Percentiles rank a stretch among this genome's conserved stretches.
phyloP scores from a whole-genome alignment of 805 yeast genomes.

The Wickerhamomyces canadensis region DNA sequence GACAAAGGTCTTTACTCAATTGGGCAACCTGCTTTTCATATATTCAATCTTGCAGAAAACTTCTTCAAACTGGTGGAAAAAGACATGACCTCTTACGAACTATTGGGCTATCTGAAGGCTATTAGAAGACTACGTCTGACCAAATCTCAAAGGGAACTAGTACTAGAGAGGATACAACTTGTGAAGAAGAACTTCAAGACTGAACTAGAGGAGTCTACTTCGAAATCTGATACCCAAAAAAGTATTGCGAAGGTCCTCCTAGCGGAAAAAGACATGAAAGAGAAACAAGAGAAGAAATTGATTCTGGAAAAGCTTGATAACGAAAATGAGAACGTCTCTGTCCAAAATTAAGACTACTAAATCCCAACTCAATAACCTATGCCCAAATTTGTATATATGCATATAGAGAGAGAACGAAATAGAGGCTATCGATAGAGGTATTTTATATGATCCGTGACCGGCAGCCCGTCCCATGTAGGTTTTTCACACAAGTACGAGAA shows the following conservation, averaged over 20 bases:
- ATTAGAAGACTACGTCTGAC: conserved; percentile 19
- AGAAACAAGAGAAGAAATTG: conserved; percentile 15
- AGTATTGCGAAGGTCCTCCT: conserved; percentile 9
- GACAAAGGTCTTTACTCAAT: conserved; percentile 17
- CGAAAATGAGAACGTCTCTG: too few relatives aligned
- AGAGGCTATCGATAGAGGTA: too few relatives aligned
- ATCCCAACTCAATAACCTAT: too few relatives aligned
- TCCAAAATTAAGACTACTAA: too few relatives aligned
- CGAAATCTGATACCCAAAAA: conserved; percentile 4
- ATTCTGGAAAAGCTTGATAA: conserved; percentile 6
- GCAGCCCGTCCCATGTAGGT: background rate
- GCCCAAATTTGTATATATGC: too few relatives aligned
- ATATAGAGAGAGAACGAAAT: too few relatives aligned
- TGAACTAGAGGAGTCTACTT: conserved; percentile 6
- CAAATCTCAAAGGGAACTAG: conserved; percentile 11
- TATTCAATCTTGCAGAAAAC: conserved; percentile 14
- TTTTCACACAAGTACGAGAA: too few relatives aligned
- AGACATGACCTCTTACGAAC: conserved; percentile 12
- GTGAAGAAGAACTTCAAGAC: conserved; percentile 9
- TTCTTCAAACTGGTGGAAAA: conserved; percentile 7
- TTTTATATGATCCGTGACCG: too few relatives aligned
- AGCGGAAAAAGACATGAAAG: conserved; percentile 7
- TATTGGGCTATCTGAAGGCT: conserved; percentile 19
- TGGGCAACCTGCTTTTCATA: conserved; percentile 13
- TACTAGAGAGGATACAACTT: conserved; percentile 8